A percentile compares a stretch with the other conserved stretches of the same genome.
Evolutionary conservation across 148 eudicot genomes (phyloP).

Genomic region (Fagopyrum homotropicum): DNA sequence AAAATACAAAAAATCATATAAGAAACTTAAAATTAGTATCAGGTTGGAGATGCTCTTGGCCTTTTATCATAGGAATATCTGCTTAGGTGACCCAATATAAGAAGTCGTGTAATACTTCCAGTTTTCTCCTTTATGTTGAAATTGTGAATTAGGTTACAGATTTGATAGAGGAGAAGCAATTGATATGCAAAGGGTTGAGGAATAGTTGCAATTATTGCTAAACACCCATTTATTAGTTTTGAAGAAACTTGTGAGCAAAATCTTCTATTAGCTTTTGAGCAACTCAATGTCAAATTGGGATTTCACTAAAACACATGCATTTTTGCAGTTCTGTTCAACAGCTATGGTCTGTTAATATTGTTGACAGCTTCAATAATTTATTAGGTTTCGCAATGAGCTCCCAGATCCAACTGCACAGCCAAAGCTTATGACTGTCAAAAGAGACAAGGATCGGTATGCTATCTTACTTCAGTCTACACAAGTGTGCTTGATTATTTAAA

Average conservation of each 20-base stretch:
- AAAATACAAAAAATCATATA: too few species aligned
- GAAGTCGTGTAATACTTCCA: neutral
- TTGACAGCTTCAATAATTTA: constrained; percentile 16
- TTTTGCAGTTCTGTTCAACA: neutral
- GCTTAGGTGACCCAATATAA: neutral
- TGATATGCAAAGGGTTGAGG: neutral
- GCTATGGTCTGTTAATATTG: neutral
- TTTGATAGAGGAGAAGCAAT: neutral
- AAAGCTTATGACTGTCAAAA: constrained; percentile 62
- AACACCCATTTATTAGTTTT: neutral
- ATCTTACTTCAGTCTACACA: neutral
- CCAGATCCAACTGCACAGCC: constrained; percentile 92
- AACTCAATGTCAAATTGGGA: neutral
- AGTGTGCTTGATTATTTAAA: neutral
- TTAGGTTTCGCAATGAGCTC: constrained; percentile 87
- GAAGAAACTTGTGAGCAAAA: neutral
- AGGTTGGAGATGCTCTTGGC: neutral
- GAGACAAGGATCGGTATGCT: constrained; percentile 82
- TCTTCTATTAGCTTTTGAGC: neutral
- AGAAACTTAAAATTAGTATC: too few species aligned
- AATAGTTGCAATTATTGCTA: neutral
- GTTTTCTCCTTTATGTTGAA: neutral
- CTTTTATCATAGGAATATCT: neutral
- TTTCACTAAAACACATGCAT: neutral
- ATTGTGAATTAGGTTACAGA: neutral